Evolutionary conservation across 2,329 filamentous ascomycete species (phyloP).

Genomic region (Penicillium digitatum): DNA sequence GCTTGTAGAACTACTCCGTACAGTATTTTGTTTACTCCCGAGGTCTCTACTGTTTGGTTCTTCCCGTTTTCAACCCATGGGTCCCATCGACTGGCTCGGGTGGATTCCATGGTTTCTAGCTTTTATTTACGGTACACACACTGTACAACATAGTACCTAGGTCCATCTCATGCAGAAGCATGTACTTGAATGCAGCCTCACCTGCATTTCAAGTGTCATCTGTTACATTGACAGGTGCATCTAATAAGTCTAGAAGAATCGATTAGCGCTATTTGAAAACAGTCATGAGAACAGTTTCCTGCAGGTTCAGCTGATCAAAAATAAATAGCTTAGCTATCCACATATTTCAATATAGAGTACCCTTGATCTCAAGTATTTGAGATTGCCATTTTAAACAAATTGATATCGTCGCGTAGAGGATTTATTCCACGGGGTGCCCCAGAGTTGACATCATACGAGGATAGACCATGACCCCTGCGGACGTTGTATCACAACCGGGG

Average conservation of each 20-base stretch:
- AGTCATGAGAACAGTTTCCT: background rate
- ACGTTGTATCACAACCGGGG: background rate
- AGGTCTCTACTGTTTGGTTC: background rate
- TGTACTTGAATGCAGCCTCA: background rate
- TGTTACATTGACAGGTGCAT: background rate
- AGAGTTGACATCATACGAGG: background rate
- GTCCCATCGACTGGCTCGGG: background rate
- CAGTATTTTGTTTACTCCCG: background rate
- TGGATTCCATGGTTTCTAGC: background rate
- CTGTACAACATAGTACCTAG: background rate
- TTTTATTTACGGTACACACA: background rate
- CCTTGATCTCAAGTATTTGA: background rate
- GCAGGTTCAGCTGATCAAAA: background rate
- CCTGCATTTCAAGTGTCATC: background rate
- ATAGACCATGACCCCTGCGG: background rate
- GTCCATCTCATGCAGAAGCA: too few relatives aligned
- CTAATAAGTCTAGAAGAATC: background rate
- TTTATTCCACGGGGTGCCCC: background rate
- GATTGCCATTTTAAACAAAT: background rate
- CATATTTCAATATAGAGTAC: background rate
- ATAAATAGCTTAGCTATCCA: background rate
- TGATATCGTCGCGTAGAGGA: background rate
- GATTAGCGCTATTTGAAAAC: background rate
- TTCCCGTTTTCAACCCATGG: constrained; percentile 9
- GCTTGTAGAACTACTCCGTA: background rate